A percentile compares a stretch with the other conserved stretches of the same genome.
Evolutionary conservation across 768 basidiomycete genomes (phyloP).

Genomic region (Tephrocybe sp.): DNA sequence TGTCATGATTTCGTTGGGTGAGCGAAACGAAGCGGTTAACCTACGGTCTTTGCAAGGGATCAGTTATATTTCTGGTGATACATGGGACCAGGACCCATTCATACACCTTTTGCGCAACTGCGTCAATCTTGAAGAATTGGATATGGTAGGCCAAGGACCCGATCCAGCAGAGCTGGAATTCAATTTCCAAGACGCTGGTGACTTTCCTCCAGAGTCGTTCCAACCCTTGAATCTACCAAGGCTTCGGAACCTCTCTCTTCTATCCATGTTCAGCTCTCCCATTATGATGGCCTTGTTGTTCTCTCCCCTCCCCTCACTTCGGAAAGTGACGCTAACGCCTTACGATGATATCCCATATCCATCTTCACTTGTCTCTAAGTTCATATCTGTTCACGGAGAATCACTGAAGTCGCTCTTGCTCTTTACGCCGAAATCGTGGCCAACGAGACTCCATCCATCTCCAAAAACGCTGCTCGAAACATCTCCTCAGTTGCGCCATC

Average conservation of each 20-base stretch:
- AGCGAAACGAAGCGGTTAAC: slow-evolving; percentile 49
- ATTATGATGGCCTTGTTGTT: slow-evolving; percentile 59
- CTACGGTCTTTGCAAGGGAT: slow-evolving; percentile 57
- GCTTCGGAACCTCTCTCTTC: slow-evolving; percentile 58
- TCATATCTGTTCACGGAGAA: slow-evolving; percentile 61
- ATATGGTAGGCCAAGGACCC: slow-evolving; percentile 59
- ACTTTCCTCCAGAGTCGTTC: slow-evolving; percentile 32
- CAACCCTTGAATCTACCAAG: slow-evolving; percentile 52
- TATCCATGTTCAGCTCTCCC: slow-evolving; percentile 68
- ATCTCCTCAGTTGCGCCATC: slow-evolving; percentile 60
- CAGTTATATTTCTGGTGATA: slow-evolving; percentile 41
- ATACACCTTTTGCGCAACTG: slow-evolving; percentile 57
- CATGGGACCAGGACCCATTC: slow-evolving; percentile 52
- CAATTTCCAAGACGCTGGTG: slow-evolving; percentile 21
- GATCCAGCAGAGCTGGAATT: slow-evolving; percentile 52
- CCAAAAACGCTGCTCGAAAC: slow-evolving; percentile 45
- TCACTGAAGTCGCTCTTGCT: slow-evolving; percentile 61
- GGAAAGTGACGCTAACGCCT: slow-evolving; percentile 68
- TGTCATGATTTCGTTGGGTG: slow-evolving; percentile 49
- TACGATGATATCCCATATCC: slow-evolving; percentile 69
- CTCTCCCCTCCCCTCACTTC: slow-evolving; percentile 61
- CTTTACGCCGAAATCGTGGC: slow-evolving; percentile 71
- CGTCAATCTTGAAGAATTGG: slow-evolving; percentile 59
- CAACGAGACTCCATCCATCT: slow-evolving; percentile 55
- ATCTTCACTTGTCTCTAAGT: slow-evolving; percentile 51